Conservation (phyloP, 192 early-diverging fungal species). For the Glomus cerebriforme region DNA sequence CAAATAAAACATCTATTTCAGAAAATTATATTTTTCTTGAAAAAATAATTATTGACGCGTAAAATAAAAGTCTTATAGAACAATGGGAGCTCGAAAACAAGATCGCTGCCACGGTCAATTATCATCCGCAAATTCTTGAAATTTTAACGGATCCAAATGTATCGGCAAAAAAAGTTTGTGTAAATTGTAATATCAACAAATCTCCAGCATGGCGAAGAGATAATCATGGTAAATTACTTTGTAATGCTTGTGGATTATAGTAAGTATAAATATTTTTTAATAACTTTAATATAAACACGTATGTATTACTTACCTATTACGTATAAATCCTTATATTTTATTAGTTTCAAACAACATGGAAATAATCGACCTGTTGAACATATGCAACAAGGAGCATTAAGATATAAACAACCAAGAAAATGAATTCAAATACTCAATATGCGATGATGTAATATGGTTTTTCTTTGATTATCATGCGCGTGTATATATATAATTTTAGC, state of each 20-base stretch:
- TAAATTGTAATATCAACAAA: slow-evolving; percentile 68
- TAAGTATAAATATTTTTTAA: slow-evolving; percentile 39
- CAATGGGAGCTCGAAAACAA: slow-evolving; percentile 5
- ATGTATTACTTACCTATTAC: background rate
- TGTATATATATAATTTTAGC: no score
- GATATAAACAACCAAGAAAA: background rate
- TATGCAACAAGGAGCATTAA: background rate
- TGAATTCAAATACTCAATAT: background rate
- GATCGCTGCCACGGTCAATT: background rate
- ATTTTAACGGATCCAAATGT: slow-evolving; percentile 1
- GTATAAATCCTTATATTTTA: background rate
- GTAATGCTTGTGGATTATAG: slow-evolving; percentile 94
- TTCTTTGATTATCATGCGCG: background rate
- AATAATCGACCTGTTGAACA: background rate
- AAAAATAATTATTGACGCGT: background rate
- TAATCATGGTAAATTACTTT: slow-evolving; percentile 67
- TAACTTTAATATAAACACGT: background rate
- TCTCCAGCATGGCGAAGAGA: slow-evolving; percentile 82
- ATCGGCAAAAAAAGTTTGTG: slow-evolving; percentile 41
- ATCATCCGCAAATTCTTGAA: slow-evolving; percentile 10
- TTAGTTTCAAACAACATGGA: slow-evolving; percentile 1
- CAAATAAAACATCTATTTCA: background rate
- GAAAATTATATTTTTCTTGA: background rate
- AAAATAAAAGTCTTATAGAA: background rate
- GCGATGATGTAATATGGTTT: background rate